Evolutionary conservation across 805 yeast species (phyloP).

Genomic region (Priceomyces haplophilus): DNA sequence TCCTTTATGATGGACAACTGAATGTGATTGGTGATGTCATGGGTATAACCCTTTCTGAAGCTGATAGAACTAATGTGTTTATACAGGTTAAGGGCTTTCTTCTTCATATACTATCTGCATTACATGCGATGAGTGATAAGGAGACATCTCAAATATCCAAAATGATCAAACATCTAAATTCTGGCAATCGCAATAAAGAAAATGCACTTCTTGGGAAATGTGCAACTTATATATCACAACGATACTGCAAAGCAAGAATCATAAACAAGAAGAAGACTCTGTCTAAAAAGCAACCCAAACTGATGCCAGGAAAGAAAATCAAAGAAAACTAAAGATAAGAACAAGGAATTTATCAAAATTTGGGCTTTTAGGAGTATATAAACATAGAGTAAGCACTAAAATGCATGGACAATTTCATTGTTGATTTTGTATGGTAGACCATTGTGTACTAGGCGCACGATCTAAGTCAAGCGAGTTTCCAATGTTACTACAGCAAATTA

Average conservation of each 20-base stretch:
- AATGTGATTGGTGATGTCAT: conserved; percentile 23
- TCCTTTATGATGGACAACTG: conserved; percentile 3
- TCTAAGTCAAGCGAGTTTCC: no score
- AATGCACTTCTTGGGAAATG: conserved; percentile 11
- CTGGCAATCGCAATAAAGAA: conserved; percentile 2
- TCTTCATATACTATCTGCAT: conserved; percentile 10
- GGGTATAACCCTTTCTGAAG: conserved; percentile 27
- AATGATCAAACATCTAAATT: conserved; percentile 1
- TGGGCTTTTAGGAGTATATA: no score
- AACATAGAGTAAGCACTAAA: no score
- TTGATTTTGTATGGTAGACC: no score
- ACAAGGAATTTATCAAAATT: no score
- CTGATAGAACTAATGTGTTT: conserved; percentile 25
- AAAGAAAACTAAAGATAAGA: no score
- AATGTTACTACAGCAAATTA: no score
- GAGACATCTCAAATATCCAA: neutral
- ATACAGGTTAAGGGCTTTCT: conserved; percentile 25
- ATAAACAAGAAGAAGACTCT: neutral
- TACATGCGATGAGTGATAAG: conserved; percentile 11
- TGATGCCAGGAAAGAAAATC: no score
- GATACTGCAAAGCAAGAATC: conserved; percentile 10
- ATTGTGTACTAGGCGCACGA: no score
- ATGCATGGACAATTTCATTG: no score
- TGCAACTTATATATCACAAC: conserved; percentile 9
- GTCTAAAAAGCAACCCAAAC: no score